Base-by-base conservation (phyloP, 2,329 filamentous ascomycete species). In the Diplocarpon rosae region DNA sequence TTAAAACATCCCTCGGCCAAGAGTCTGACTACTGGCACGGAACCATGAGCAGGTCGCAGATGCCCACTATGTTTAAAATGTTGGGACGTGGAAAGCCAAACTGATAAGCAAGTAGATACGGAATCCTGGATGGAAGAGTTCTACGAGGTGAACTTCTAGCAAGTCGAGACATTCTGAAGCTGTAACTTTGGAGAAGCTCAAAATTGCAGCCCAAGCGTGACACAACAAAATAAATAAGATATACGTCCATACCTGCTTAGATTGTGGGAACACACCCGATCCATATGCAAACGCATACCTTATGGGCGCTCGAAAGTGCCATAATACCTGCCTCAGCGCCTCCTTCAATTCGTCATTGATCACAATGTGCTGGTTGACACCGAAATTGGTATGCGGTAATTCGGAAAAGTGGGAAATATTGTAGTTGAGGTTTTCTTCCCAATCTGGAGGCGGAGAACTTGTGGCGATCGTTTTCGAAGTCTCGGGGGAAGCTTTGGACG, bases 271-370 rank as follows among this genome's bases (percentile, higher is more conserved):
- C 9, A 98, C 92, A 3, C 92, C 92, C 5, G 90, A 96, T 16
- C 92, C 92, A 61, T 98, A 98, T 1, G 92, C 92, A 63, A 98
- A 95, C 12, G 89, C 90, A 68, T 96, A 96, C 45, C 89, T 80
- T 54, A 98, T 94, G 0, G 92, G 90, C 0, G 92, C 90, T 41
- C 82, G 75, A 65, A 98, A 96, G 58, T 93, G 78, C 76, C 88
- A 92, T 16, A 95, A 70, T 52, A 96, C 85, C 57, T 88, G 78
- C 43, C 89, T 79, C 57, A 98, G 66, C 11, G 83, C 83, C 64
- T 95, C 85, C 60, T 95, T 95, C 65, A 96, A 92, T 62, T 96
- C 89, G 60, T 87, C 80, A 61, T 96, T 93, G 60, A 96, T 93
- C 48, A 87, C 73, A 71, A 96, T 94, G 66, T 96, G 85, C 64